phyloP scores from a whole-genome alignment of 352 stramenopile genomes.

The Plasmopara viticola region DNA sequence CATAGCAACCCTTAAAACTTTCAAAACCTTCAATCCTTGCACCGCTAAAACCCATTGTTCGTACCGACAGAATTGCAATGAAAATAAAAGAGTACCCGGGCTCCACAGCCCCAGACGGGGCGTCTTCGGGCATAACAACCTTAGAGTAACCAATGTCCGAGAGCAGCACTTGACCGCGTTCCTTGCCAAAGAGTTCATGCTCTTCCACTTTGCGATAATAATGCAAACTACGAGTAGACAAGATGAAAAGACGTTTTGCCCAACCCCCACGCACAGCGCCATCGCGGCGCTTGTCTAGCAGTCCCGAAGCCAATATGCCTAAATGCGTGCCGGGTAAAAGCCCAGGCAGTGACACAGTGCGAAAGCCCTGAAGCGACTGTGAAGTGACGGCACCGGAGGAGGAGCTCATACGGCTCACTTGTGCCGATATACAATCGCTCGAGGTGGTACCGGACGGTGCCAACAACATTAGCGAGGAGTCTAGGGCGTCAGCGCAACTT shows the following conservation, averaged over 20 bases:
- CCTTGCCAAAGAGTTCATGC: slow-evolving; percentile 76
- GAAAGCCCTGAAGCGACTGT: slow-evolving; percentile 56
- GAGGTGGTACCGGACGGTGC: slow-evolving; percentile 31
- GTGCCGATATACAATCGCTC: slow-evolving; percentile 19
- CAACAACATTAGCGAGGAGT: slow-evolving; percentile 19
- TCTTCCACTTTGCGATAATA: slow-evolving; percentile 84
- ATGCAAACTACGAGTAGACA: slow-evolving; percentile 73
- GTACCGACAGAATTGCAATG: slow-evolving; percentile 68
- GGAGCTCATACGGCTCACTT: slow-evolving; percentile 57
- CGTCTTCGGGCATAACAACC: slow-evolving; percentile 66
- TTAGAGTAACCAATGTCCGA: slow-evolving; percentile 73
- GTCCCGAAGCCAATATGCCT: slow-evolving; percentile 65
- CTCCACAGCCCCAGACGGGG: slow-evolving; percentile 66
- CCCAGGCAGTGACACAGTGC: slow-evolving; percentile 63
- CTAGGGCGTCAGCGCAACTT: too few relatives aligned
- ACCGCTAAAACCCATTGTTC: background rate
- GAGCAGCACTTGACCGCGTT: slow-evolving; percentile 64
- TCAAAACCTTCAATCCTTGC: slow-evolving; percentile 2
- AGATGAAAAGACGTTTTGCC: slow-evolving; percentile 74
- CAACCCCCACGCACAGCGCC: slow-evolving; percentile 76
- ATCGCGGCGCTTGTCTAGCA: slow-evolving; percentile 78
- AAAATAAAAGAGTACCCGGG: slow-evolving; percentile 52
- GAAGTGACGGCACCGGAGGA: slow-evolving; percentile 43
- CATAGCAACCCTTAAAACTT: background rate
- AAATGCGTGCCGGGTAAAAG: slow-evolving; percentile 67